Conservation (phyloP, 139 green algal genomes). For the Monoraphidium neglectum region DNA sequence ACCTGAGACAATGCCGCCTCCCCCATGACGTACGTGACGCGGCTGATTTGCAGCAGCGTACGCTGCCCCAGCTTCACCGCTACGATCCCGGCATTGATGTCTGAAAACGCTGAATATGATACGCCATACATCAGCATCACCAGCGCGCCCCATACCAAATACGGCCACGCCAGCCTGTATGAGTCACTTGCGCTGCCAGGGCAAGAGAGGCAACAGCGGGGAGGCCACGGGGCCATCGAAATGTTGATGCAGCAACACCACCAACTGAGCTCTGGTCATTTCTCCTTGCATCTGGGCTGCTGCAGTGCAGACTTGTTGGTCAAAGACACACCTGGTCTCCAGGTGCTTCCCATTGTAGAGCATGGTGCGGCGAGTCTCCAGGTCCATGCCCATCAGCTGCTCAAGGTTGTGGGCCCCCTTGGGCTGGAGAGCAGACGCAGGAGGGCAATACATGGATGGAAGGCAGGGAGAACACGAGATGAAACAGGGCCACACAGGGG, state of each 20-base stretch:
- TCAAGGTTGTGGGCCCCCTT: no score
- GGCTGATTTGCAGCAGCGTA: background rate
- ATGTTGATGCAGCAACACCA: no score
- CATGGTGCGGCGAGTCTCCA: background rate
- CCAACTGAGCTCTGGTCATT: no score
- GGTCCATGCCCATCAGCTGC: no score
- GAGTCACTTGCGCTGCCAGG: conserved; percentile 8
- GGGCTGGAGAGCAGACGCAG: no score
- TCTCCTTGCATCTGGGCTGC: no score
- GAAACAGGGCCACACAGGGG: no score
- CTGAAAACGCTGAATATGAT: conserved; percentile 14
- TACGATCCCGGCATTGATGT: background rate
- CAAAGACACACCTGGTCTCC: background rate
- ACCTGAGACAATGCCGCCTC: background rate
- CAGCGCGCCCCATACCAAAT: conserved; percentile 34
- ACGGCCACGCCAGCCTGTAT: conserved; percentile 26
- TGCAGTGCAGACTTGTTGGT: no score
- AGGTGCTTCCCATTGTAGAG: conserved; percentile 35
- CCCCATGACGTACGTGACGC: background rate
- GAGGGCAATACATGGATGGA: no score
- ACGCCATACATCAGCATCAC: conserved; percentile 39
- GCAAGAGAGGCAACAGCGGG: no score
- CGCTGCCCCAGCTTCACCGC: conserved; percentile 18
- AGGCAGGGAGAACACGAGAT: no score
- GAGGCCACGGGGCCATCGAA: no score